Conservation (phyloP, 441 rosid genomes). For the Jatropha multifida region DNA sequence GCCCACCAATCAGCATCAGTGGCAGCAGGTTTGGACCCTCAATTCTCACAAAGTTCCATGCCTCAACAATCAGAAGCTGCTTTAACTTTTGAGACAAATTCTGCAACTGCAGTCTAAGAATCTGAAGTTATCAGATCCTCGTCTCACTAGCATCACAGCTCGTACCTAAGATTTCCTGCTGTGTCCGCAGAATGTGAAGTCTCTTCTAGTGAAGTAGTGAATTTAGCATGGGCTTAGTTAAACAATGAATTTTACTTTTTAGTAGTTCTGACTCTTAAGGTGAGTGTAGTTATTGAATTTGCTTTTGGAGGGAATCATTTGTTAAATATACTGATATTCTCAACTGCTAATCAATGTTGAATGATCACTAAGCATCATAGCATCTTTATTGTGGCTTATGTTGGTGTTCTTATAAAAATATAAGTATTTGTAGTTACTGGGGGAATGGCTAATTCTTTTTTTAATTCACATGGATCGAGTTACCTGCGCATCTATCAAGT, state of each 20-base stretch:
- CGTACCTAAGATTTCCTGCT: not conserved
- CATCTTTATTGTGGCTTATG: not conserved
- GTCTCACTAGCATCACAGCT: not conserved
- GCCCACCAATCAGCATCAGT: slow-evolving; percentile 19
- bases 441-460: not conserved
- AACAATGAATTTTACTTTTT: slow-evolving; percentile 3
- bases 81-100: slow-evolving; percentile 4
- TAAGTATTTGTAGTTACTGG: not conserved
- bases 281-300: not conserved
- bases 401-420: not conserved
- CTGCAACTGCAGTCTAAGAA: slow-evolving; percentile 4
- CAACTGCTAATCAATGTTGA: not conserved
- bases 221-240: not conserved
- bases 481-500: not conserved
- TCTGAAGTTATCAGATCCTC: not conserved
- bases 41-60: slow-evolving; percentile 11
- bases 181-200: not conserved
- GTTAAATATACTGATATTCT: not conserved
- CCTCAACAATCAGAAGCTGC: slow-evolving; percentile 19
- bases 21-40: slow-evolving; percentile 16
- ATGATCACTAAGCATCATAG: not conserved
- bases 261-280: not conserved
- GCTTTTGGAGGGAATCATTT: slow-evolving; percentile 8
- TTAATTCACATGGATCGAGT: no score
- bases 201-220: slow-evolving; percentile 6